A percentile compares a stretch with the other conserved stretches of the same genome.
These are phyloP conservation scores for Calonectria hongkongensis DNA, from an alignment of 2,329 filamentous ascomycete genomes.

Conservation along the genomic window DNA sequence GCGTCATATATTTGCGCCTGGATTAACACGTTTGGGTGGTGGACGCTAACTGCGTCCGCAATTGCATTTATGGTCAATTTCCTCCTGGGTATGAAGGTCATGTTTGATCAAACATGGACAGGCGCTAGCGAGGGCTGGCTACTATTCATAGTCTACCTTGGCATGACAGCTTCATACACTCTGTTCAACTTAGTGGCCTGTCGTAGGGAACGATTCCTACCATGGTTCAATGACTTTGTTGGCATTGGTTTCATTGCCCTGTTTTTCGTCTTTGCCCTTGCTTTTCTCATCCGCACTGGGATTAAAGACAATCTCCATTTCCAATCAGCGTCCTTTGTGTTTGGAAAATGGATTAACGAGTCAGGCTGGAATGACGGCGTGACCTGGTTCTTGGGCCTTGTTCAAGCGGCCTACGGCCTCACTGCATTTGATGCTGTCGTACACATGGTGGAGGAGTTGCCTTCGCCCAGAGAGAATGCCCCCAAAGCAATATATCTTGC, in stretches of 20 bases:
- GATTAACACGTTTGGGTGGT: conserved; percentile 77
- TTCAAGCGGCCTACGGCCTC: conserved; percentile 72
- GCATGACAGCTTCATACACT: conserved; percentile 68
- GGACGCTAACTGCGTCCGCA: conserved; percentile 73
- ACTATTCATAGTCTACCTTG: conserved; percentile 73
- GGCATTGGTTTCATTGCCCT: conserved; percentile 70
- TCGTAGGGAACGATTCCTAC: conserved; percentile 61
- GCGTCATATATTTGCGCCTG: conserved; percentile 74
- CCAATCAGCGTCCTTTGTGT: conserved; percentile 71
- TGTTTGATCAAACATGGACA: conserved; percentile 70
- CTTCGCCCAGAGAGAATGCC: conserved; percentile 68
- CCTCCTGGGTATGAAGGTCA: conserved; percentile 71
- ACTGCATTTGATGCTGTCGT: conserved; percentile 74
- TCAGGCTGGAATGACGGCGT: conserved; percentile 72
- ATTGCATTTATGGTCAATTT: conserved; percentile 76
- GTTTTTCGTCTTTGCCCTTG: conserved; percentile 71
- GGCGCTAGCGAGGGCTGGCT: conserved; percentile 68
- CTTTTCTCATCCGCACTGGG: conserved; percentile 70
- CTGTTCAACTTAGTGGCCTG: conserved; percentile 72
- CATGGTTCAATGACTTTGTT: conserved; percentile 74
- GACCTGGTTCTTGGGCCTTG: conserved; percentile 73
- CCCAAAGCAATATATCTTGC: conserved; percentile 71
- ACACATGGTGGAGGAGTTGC: conserved; percentile 75
- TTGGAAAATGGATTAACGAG: conserved; percentile 66
- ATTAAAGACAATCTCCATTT: conserved; percentile 64